Evolutionary conservation across 139 green algal genomes (phyloP), one percentile per base, ranked within the genome.

Genomic region (Picochlorum sp.): DNA sequence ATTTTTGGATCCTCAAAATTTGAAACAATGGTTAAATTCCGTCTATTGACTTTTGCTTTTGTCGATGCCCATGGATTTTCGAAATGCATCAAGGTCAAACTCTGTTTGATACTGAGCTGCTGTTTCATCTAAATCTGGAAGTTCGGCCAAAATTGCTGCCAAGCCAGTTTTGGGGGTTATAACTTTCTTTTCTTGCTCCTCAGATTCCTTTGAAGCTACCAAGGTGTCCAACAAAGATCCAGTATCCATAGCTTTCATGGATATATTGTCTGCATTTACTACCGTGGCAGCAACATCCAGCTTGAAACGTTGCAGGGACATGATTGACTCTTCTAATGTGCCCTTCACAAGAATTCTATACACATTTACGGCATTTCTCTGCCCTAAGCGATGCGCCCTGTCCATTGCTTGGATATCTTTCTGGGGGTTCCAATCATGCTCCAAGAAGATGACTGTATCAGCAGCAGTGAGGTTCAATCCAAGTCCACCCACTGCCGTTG

Each of bases 361-460:
- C 63, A 99, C 93, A 51, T 89, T 95, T 35, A 99, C 93, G 3
- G 86, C 87, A 28, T 85, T 78, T 9, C 64, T 74, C 82, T 99
- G 93, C 2, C 93, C 93, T 43, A 99, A 83, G 2, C 93, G 74
- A 75, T 99, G 93, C 13, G 92, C 93, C 7, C 93, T 84, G 74
- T 99, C 93, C 93, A 99, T 94, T 24, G 89, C 89, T 85, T 96
- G 90, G 72, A 98, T 72, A 68, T 99, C 93, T 40, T 88, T 88
- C 85, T 91, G 89, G 18, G 93, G 93, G 77, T 99, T 99, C 90
- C 90, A 99, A 70, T 98, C 91, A 65, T 99, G 93, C 77, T 99
- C 93, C 66, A 98, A 55, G 70, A 99, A 99, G 31, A 99, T 79
- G 37, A 99, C 92, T 7, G 88, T 97, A 74, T 99, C 89, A 5